phyloP scores from a whole-genome alignment of 2,329 filamentous ascomycete genomes.

The Fusarium musae region DNA sequence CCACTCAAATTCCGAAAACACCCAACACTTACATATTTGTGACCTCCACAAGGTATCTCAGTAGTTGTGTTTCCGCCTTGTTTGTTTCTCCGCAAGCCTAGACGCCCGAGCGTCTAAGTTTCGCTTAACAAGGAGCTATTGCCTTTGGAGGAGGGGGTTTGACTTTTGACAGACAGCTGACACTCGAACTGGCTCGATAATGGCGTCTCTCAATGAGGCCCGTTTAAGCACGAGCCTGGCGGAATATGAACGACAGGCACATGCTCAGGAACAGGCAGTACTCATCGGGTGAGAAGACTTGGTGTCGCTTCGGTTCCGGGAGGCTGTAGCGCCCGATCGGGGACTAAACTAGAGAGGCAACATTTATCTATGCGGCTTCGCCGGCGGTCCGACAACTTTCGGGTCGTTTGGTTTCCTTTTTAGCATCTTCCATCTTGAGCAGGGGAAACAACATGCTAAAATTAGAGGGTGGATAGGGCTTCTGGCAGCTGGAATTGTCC shows the following conservation, averaged over 20 bases:
- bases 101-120: background rate
- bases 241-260: conserved; percentile 16
- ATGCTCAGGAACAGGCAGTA: conserved; percentile 21
- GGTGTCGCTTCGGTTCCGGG: conserved; percentile 20
- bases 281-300: conserved; percentile 13
- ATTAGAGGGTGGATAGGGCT: background rate
- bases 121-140: background rate
- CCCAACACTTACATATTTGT: background rate
- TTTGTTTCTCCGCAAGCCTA: background rate
- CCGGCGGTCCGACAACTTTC: conserved; percentile 30
- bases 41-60: background rate
- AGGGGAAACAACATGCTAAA: background rate
- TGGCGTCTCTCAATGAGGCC: conserved; percentile 7
- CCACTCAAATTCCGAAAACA: background rate
- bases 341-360: conserved; percentile 2
- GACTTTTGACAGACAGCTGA: conserved; percentile 11
- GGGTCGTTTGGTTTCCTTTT: conserved; percentile 18
- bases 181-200: conserved; percentile 14
- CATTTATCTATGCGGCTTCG: background rate
- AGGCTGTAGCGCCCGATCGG: conserved; percentile 13
- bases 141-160: background rate
- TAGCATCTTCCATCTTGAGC: background rate
- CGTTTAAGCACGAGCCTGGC: conserved; percentile 25
- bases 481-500: conserved; percentile 26
- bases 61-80: background rate